Evolutionary conservation across 768 basidiomycete genomes (phyloP), one percentile per base, ranked within the genome.

Genomic region (Arthromyces matolae): DNA sequence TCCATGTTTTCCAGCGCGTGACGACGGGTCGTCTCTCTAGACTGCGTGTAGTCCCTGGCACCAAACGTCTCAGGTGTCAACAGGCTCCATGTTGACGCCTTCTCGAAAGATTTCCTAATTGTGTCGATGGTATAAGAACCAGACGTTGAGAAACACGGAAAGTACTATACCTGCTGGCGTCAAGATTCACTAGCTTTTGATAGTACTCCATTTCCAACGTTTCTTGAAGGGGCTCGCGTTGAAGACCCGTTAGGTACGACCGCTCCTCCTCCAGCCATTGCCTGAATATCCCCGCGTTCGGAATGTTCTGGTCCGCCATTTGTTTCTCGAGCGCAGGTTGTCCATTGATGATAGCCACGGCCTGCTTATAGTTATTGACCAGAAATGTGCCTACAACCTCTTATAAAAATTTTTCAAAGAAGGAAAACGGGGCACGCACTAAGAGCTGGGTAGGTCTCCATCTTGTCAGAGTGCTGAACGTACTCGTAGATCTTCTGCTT

Each of bases 401-500:
- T n/a, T n/a, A n/a, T n/a, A n/a, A n/a, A n/a, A n/a, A n/a, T n/a
- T n/a, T n/a, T n/a, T n/a, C n/a, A n/a, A 29, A 9, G 16, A 29
- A 3, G 40, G 29, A n/a, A 14, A 5, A 32, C 7, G 3, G 31
- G 14, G 4, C 2, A 43, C 42, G 10, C 29, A 47, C 50, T 52
- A 41, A 52, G 50, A 25, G 36, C 47, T 13, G 8, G 28, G 24
- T 52, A 43, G 2, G 39, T 52, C 5, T 52, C 45, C 8, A 44
- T 32, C 6, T 13, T 29, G 20, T 52, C 45, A 20, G 24, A 37
- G 25, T 47, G 45, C 20, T 31, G 38, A 10, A 47, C 12, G 22
- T 23, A 47, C 32, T 61, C 54, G 5, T 59, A 46, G 20, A 64
- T 64, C 16, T 51, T 45, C 44, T 64, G 63, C 5, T 57, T 46